phyloP scores from a whole-genome alignment of 495 filamentous ascomycete genomes.

The Podospora pseudocomata region DNA sequence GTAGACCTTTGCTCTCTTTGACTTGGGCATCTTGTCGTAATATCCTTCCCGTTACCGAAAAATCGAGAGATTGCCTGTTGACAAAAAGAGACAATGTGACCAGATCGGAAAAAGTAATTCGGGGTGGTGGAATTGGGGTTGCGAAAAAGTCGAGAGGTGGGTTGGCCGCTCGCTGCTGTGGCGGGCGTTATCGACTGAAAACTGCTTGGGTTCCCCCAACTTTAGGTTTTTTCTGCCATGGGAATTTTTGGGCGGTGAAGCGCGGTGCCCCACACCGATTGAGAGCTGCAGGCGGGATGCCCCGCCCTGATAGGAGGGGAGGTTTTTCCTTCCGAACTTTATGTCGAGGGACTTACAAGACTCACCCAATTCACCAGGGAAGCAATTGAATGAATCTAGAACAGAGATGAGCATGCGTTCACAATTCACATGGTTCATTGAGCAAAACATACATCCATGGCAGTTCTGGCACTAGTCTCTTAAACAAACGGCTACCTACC shows the following conservation, averaged over 20 bases:
- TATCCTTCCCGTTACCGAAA: neutral
- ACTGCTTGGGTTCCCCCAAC: neutral
- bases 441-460: neutral
- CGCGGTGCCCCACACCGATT: neutral
- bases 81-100: neutral
- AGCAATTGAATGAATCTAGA: too few relatives aligned
- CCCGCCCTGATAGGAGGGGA: constrained; percentile 12
- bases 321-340: constrained; percentile 3
- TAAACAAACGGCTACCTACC: neutral
- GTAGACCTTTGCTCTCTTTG: constrained; percentile 84
- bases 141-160: neutral
- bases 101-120: neutral
- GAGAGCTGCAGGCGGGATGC: constrained; percentile 4
- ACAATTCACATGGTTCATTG: too few relatives aligned
- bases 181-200: neutral
- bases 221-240: constrained; percentile 22
- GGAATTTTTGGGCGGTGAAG: constrained; percentile 29
- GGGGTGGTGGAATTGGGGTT: neutral
- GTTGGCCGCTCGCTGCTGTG: neutral
- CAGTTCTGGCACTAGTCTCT: neutral
- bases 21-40: constrained; percentile 77
- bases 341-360: too few relatives aligned
- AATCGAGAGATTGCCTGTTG: neutral
- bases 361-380: too few relatives aligned
- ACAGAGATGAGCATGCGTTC: too few relatives aligned